These are phyloP conservation scores for Histomonas meleagridis DNA, from an alignment of 208 protist genomes.

Conservation along the genomic window DNA sequence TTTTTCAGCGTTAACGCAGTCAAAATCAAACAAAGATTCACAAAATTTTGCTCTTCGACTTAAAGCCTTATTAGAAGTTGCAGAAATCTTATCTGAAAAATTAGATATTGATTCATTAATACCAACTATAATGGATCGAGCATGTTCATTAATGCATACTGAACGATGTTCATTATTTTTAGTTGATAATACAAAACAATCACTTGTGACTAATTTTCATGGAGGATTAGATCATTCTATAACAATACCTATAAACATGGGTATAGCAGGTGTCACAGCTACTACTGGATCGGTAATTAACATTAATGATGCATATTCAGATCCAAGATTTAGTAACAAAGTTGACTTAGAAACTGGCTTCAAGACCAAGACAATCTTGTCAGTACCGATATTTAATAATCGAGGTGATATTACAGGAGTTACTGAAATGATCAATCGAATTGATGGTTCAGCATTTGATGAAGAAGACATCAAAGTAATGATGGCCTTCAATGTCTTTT, in stretches of 20 bases:
- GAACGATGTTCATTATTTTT: neutral
- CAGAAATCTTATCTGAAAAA: neutral
- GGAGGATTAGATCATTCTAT: slow-evolving; percentile 21
- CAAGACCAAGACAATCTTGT: neutral
- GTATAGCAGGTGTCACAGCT: slow-evolving; percentile 45
- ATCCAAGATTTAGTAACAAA: slow-evolving; percentile 47
- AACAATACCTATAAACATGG: slow-evolving; percentile 29
- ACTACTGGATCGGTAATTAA: slow-evolving; percentile 48
- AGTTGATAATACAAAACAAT: neutral
- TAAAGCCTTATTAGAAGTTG: neutral
- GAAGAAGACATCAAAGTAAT: slow-evolving; percentile 41
- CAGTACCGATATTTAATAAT: slow-evolving; percentile 39
- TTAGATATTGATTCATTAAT: slow-evolving; percentile 12
- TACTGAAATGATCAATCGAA: slow-evolving; percentile 51
- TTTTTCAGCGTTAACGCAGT: too few relatives aligned
- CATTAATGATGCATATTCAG: slow-evolving; percentile 54
- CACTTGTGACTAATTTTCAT: neutral
- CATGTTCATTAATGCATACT: neutral
- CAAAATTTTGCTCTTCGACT: neutral
- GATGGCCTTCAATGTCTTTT: slow-evolving; percentile 37
- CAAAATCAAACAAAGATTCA: too few relatives aligned
- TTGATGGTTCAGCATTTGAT: neutral
- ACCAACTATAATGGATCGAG: neutral
- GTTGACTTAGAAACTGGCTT: slow-evolving; percentile 12
- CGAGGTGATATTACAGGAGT: slow-evolving; percentile 49